Evolutionary conservation across 1,139 yeast genomes (phyloP), one percentile per base, ranked within the genome.

Genomic region (Yamadazyma aaseri): DNA sequence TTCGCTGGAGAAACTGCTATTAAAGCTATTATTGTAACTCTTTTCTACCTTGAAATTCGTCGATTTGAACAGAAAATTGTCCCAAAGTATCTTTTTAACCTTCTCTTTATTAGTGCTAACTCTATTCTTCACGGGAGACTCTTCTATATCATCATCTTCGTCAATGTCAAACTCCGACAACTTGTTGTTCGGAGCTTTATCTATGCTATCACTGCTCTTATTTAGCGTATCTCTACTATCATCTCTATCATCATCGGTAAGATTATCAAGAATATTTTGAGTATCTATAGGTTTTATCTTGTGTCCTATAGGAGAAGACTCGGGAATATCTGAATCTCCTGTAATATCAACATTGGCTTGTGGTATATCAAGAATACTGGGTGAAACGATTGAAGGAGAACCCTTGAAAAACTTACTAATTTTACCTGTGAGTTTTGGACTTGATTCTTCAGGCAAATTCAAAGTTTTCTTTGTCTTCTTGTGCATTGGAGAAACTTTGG

Each of bases 71-170:
- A 61, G 63, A 34, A 58, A 64, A 26, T 45, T 51, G 11, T 58
- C 53, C 35, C 66, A 47, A 35, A 63, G 53, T 6, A 54, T 34
- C 31, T 42, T 39, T 16, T 54, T 51, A 28, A 58, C 44, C 17
- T 41, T 32, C 6, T 26, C 29, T 21, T 37, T 39, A 24, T 34
- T 35, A 13, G 17, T 34, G 21, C 11, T 26, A 20, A 3, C 8
- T 29, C 6, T 39, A 2, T 31, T 16, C 26, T 63, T 65, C 4
- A 65, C 53, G 3, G 74, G 74, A 2, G 73, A 67, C 39, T 69
- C 75, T 31, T 67, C 73, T 14, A 69, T 56, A 26, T 63, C 71
- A 31, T 64, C 71, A 20, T 63, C 69, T n/a, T 51, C 55, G 24
- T 56, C 57, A 17, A 56, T 34, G 8, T 50, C 57, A 33, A 49